Base-by-base conservation (phyloP, 1,284 basidiomycete species). In the Microstroma glucosiphilum region DNA sequence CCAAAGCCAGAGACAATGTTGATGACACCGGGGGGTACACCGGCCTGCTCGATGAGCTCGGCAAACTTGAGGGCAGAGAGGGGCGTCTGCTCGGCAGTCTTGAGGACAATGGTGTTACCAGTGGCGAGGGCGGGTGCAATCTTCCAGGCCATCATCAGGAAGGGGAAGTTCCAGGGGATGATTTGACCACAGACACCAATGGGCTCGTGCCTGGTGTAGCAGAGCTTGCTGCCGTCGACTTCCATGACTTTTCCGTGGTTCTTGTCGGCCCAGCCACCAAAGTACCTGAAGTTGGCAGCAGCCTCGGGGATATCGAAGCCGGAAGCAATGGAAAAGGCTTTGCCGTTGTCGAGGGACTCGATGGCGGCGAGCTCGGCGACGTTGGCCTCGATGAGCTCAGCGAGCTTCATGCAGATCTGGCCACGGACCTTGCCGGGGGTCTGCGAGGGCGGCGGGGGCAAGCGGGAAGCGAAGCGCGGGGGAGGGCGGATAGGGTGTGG, bases 11-110 rank as follows among this genome's bases (percentile, higher is more conserved):
- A 60, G 30, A 78, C 56, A 37, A 89, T 89, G 82, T 96, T 96
- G 71, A 96, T 78, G n/a, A 94, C 92, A 64, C 93, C 92, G 9
- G 90, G 86, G 2, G 93, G 93, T 80, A 88, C 83, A 61, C 87
- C 87, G 49, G 89, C 89, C 79, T 92, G 87, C 66, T 83, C 86
- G 72, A 89, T 82, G 56, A 91, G 84, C 77, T 89, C 87, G 43
- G 87, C 89, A 78, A 87, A 80, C 62, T 83, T 82, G 61, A 89
- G 82, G 40, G 89, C 89, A 19, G 89, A 88, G 56, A 96, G 84
- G 19, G 92, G 91, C 1, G 92, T 94, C 76, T 91, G 86, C 81
- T 96, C 92, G 25, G 90, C 91, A 8, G 75, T 67, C 63, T 78
- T 78, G 65, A 78, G 70, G 48, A 78, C 69, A 43, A 78, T 64